Percentiles rank a stretch among this genome's conserved stretches.
These are phyloP conservation scores for Asterionellopsis glacialis DNA, from an alignment of 108 stramenopile species.

Conservation along the genomic window DNA sequence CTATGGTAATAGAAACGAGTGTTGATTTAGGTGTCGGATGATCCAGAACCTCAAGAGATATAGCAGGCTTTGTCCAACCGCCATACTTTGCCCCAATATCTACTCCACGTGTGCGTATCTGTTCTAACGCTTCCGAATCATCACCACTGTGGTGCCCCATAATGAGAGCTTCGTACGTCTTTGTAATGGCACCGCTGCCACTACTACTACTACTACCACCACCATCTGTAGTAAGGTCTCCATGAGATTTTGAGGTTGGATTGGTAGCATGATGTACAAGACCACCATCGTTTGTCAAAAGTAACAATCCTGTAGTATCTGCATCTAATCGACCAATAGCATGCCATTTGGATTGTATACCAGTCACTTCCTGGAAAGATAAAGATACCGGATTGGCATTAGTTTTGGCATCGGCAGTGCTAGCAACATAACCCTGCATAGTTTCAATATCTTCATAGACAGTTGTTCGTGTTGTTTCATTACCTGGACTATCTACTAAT, in stretches of 20 bases:
- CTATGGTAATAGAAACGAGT: conserved; percentile 46
- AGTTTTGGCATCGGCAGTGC: not conserved
- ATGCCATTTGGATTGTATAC: conserved; percentile 56
- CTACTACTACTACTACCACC: not conserved
- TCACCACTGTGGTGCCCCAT: conserved; percentile 53
- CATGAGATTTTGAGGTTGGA: conserved; percentile 25
- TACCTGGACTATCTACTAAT: not conserved
- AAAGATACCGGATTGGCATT: not conserved
- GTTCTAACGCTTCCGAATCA: conserved; percentile 4
- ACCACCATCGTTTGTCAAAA: conserved; percentile 68
- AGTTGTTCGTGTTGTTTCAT: conserved; percentile 18
- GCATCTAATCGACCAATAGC: conserved; percentile 67
- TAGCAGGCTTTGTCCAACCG: conserved; percentile 41
- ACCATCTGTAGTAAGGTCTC: not conserved
- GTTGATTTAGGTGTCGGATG: conserved; percentile 59
- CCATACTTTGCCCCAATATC: conserved; percentile 54
- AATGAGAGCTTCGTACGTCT: conserved; percentile 63
- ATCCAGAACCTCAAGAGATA: conserved; percentile 32
- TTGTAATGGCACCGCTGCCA: conserved; percentile 14
- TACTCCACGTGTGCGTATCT: conserved; percentile 34
- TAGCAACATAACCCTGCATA: conserved; percentile 36
- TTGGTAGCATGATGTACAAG: conserved; percentile 66
- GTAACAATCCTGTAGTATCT: conserved; percentile 60
- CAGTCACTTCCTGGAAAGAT: conserved; percentile 38
- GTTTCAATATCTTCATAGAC: conserved; percentile 53